These are phyloP conservation scores for Rhinocladiella mackenziei DNA, from an alignment of 2,329 filamentous ascomycete species.

Conservation along the genomic window DNA sequence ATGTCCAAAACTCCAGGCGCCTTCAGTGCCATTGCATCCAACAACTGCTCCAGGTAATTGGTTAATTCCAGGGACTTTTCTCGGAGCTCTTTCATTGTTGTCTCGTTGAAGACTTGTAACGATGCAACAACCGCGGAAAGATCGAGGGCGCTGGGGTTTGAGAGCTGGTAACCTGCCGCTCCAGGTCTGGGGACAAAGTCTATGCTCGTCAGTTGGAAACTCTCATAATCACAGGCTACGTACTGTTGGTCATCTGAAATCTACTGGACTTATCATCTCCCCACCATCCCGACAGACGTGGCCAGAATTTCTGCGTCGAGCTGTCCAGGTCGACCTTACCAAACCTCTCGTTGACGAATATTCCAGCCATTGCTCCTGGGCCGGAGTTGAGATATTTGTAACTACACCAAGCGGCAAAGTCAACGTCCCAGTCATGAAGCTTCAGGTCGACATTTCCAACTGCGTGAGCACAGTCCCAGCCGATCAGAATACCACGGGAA, in stretches of 20 bases:
- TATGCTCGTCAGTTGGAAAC: slow-evolving; percentile 27
- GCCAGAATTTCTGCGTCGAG: slow-evolving; percentile 47
- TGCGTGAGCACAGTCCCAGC: slow-evolving; percentile 78
- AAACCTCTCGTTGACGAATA: slow-evolving; percentile 76
- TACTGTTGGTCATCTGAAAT: slow-evolving; percentile 62
- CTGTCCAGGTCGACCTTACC: slow-evolving; percentile 48
- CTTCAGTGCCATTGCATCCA: slow-evolving; percentile 37
- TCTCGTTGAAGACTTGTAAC: slow-evolving; percentile 68
- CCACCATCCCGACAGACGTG: slow-evolving; percentile 77
- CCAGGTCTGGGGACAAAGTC: slow-evolving; percentile 71
- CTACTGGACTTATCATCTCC: slow-evolving; percentile 69
- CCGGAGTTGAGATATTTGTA: slow-evolving; percentile 94
- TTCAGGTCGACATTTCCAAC: slow-evolving; percentile 78
- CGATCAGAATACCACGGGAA: slow-evolving; percentile 65
- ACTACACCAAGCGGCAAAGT: slow-evolving; percentile 92
- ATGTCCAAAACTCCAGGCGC: slow-evolving; percentile 50
- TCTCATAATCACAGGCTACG: not conserved
- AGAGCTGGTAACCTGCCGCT: slow-evolving; percentile 78
- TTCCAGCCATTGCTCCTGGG: slow-evolving; percentile 73
- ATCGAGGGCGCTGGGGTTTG: slow-evolving; percentile 76
- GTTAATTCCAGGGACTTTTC: slow-evolving; percentile 70
- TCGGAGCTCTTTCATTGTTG: slow-evolving; percentile 64
- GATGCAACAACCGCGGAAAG: slow-evolving; percentile 70
- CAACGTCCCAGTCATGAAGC: slow-evolving; percentile 84
- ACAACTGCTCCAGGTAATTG: slow-evolving; percentile 67